phyloP scores from a whole-genome alignment of 2,329 filamentous ascomycete genomes.

The Trichoderma sp. region DNA sequence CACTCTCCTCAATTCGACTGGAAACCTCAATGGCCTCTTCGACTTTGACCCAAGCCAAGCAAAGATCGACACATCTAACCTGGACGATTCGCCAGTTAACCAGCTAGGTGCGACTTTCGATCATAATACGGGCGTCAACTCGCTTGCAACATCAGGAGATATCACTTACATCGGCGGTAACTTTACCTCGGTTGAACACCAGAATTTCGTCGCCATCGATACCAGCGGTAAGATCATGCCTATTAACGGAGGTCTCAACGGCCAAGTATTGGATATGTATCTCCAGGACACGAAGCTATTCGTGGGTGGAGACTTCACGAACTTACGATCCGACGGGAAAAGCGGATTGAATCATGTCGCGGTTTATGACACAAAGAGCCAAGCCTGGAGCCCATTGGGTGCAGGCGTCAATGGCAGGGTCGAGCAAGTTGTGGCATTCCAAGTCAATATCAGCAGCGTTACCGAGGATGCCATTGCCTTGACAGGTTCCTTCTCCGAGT shows the following conservation, averaged over 20 bases:
- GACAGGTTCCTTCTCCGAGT: constrained; percentile 72
- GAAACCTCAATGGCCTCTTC: constrained; percentile 83
- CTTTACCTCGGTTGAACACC: constrained; percentile 65
- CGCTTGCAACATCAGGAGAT: constrained; percentile 62
- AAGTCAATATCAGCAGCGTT: constrained; percentile 70
- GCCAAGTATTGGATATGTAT: constrained; percentile 69
- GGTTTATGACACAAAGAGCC: constrained; percentile 64
- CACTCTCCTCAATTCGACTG: constrained; percentile 66
- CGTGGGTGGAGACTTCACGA: constrained; percentile 80
- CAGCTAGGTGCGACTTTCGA: constrained; percentile 69
- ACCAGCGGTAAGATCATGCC: constrained; percentile 60
- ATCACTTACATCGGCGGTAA: constrained; percentile 77
- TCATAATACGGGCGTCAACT: constrained; percentile 63
- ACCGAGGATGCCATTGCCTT: constrained; percentile 73
- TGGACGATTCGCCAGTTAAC: constrained; percentile 72
- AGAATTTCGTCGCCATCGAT: constrained; percentile 75
- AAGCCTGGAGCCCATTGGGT: constrained; percentile 75
- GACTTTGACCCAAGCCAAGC: constrained; percentile 68
- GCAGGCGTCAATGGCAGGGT: constrained; percentile 82
- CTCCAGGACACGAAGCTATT: constrained; percentile 66
- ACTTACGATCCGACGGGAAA: constrained; percentile 60
- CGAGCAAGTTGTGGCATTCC: constrained; percentile 68
- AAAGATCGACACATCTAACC: constrained; percentile 57
- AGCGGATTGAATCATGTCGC: constrained; percentile 73
- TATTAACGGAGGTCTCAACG: constrained; percentile 73